Percentiles rank a stretch among this genome's conserved stretches.
Conservation (phyloP, 1,139 yeast genomes). For the Candida neerlandica region DNA sequence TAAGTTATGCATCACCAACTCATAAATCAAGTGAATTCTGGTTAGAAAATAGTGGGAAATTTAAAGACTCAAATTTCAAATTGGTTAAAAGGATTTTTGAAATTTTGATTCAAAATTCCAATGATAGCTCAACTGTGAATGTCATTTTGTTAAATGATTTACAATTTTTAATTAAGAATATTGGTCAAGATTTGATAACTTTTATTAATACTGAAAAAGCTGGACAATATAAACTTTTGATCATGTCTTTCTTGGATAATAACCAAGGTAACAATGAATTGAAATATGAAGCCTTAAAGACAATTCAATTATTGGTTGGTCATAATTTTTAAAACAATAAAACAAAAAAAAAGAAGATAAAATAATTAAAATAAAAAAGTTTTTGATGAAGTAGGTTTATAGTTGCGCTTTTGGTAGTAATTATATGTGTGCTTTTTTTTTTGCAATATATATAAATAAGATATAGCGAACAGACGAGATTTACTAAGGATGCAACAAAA, state of each 20-base stretch:
- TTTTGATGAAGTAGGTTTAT: not conserved
- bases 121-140: slow-evolving; percentile 27
- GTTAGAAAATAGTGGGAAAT: slow-evolving; percentile 76
- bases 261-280: slow-evolving; percentile 76
- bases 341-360: not conserved
- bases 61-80: slow-evolving; percentile 78
- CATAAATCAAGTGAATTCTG: slow-evolving; percentile 88
- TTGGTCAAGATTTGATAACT: slow-evolving; percentile 66
- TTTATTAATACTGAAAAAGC: slow-evolving; percentile 67
- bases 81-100: slow-evolving; percentile 57
- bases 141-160: slow-evolving; percentile 58
- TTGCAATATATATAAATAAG: not conserved
- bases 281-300: slow-evolving; percentile 91
- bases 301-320: slow-evolving; percentile 90
- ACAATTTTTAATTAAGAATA: slow-evolving; percentile 44
- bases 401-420: not conserved
- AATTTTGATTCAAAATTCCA: slow-evolving; percentile 30
- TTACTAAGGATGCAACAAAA: no score
- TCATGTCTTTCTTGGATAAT: slow-evolving; percentile 82
- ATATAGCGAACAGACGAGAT: no score
- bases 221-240: slow-evolving; percentile 61
- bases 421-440: not conserved
- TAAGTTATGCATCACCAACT: slow-evolving; percentile 88
- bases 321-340: slow-evolving; percentile 38
- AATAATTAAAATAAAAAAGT: no score